Percentiles rank a stretch among this genome's conserved stretches.
These are phyloP conservation scores for Zoysia matrella DNA, from an alignment of 202 grass and related monocot species.

Conservation along the genomic window DNA sequence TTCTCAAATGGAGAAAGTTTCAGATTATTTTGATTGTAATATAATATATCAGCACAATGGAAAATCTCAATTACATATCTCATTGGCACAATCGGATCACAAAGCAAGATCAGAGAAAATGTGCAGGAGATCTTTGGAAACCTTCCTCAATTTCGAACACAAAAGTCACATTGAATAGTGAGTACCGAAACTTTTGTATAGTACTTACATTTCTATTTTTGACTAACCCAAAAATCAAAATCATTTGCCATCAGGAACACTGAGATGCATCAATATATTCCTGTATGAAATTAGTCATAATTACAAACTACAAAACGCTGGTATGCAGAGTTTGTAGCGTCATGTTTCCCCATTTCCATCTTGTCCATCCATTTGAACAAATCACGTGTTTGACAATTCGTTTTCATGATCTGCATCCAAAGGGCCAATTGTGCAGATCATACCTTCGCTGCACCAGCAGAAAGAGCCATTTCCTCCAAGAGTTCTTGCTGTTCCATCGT, in stretches of 20 bases:
- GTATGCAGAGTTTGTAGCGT: not conserved
- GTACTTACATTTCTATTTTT: conserved; percentile 8
- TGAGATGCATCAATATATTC: conserved; percentile 17
- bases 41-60: too few relatives aligned
- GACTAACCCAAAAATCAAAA: conserved; percentile 26
- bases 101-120: not conserved
- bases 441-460: conserved; percentile 41
- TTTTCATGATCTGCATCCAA: not conserved
- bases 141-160: not conserved
- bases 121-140: not conserved
- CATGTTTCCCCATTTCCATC: conserved; percentile 15
- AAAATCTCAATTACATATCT: not conserved
- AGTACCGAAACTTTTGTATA: not conserved
- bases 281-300: conserved; percentile 13
- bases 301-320: conserved; percentile 1
- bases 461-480: conserved; percentile 81
- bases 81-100: not conserved
- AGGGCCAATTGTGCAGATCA: conserved; percentile 14
- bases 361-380: not conserved
- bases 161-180: not conserved
- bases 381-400: not conserved
- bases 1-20: too few relatives aligned
- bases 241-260: conserved; percentile 6
- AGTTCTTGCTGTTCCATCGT: conserved; percentile 91
- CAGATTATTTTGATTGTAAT: too few relatives aligned